A percentile compares a stretch with the other conserved stretches of the same genome.
These are phyloP conservation scores for Lachnellula subtilissima DNA, from an alignment of 2,329 filamentous ascomycete genomes.

Conservation along the genomic window DNA sequence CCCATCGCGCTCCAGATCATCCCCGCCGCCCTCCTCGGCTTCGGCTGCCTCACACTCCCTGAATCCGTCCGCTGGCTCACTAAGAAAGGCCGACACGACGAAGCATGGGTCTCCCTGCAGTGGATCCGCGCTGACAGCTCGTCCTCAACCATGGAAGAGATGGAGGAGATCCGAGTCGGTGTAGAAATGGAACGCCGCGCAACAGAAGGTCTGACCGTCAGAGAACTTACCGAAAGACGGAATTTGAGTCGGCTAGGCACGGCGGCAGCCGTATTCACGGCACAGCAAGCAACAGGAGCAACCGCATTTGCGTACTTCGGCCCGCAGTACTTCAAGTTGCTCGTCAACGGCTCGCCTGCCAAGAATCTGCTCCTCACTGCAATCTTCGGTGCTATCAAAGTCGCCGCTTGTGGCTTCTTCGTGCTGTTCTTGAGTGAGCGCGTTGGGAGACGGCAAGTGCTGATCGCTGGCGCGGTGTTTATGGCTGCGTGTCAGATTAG, in stretches of 20 bases:
- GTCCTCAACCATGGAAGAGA: slow-evolving; percentile 35
- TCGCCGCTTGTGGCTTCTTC: slow-evolving; percentile 45
- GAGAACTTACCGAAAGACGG: slow-evolving; percentile 9
- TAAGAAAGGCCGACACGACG: slow-evolving; percentile 40
- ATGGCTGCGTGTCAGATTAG: slow-evolving; percentile 44
- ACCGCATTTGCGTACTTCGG: slow-evolving; percentile 49
- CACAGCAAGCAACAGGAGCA: slow-evolving; percentile 44
- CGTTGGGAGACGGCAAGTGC: slow-evolving; percentile 38
- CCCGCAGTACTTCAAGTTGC: slow-evolving; percentile 45
- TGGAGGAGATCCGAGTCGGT: slow-evolving; percentile 40
- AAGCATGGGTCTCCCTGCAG: slow-evolving; percentile 43
- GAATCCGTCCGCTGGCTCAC: slow-evolving; percentile 48
- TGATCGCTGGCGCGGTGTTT: slow-evolving; percentile 39
- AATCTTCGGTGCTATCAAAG: slow-evolving; percentile 49
- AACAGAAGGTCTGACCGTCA: slow-evolving; percentile 36
- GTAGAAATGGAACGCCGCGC: slow-evolving; percentile 43
- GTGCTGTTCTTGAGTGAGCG: slow-evolving; percentile 50
- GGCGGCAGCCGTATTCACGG: slow-evolving; percentile 8
- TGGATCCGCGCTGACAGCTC: slow-evolving; percentile 47
- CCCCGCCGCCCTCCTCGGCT: slow-evolving; percentile 41
- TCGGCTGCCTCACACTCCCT: slow-evolving; percentile 45
- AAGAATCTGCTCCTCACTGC: slow-evolving; percentile 46
- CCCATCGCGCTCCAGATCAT: slow-evolving; percentile 40
- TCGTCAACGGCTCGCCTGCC: slow-evolving; percentile 40
- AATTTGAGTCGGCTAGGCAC: slow-evolving; percentile 24